Evolutionary conservation across 1,284 basidiomycete genomes (phyloP).

Genomic region (Moesziomyces antarcticus): DNA sequence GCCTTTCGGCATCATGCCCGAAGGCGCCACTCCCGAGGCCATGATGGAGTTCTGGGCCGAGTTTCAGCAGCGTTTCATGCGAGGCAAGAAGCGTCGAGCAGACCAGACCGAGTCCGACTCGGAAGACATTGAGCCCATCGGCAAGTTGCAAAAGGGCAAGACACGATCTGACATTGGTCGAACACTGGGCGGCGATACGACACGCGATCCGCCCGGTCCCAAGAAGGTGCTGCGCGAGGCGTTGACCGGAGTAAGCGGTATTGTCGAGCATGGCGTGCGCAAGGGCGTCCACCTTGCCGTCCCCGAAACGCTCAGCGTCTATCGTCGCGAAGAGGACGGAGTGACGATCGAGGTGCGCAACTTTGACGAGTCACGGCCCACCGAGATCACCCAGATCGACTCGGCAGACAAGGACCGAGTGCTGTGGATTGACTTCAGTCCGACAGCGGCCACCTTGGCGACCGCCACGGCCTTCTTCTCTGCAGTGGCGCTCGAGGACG

Average conservation of each 20-base stretch:
- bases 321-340: constrained; percentile 68
- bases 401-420: constrained; percentile 71
- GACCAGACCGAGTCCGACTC: constrained; percentile 21
- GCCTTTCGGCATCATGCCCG: constrained; percentile 47
- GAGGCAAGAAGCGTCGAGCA: constrained; percentile 47
- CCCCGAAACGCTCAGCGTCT: constrained; percentile 47
- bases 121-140: constrained; percentile 46
- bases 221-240: constrained; percentile 72
- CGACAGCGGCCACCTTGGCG: constrained; percentile 76
- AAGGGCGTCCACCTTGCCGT: constrained; percentile 31
- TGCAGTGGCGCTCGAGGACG: constrained; percentile 71
- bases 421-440: constrained; percentile 88
- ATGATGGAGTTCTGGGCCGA: constrained; percentile 54
- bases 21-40: constrained; percentile 39
- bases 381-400: constrained; percentile 76
- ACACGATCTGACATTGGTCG: constrained; percentile 66
- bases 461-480: constrained; percentile 77
- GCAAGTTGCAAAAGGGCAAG: constrained; percentile 43
- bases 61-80: constrained; percentile 41
- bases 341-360: constrained; percentile 84
- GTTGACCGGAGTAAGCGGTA: constrained; percentile 22
- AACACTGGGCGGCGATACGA: constrained; percentile 79
- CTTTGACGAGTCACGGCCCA: constrained; percentile 73
- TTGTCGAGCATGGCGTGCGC: constrained; percentile 40
- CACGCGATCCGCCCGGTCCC: constrained; percentile 71